A percentile compares a stretch with the other conserved stretches of the same genome.
These are phyloP conservation scores for Lasiodiplodia hormozganensis DNA, from an alignment of 2,329 filamentous ascomycete genomes.

Conservation along the genomic window DNA sequence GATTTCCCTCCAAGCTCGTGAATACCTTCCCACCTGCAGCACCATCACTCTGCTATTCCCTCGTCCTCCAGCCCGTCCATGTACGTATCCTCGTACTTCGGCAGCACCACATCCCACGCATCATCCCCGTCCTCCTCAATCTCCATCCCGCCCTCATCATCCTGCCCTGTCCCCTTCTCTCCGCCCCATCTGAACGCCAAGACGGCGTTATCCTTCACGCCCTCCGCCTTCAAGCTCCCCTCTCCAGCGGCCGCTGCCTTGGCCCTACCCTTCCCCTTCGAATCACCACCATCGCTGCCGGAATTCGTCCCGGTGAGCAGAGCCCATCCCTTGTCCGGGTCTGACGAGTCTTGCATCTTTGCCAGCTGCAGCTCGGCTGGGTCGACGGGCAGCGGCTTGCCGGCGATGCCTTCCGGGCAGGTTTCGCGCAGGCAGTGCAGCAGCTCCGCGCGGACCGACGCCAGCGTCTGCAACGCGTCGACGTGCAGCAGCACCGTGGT, in stretches of 20 bases:
- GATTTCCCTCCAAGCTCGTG: neutral
- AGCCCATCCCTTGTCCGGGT: slow-evolving; percentile 50
- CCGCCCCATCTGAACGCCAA: slow-evolving; percentile 46
- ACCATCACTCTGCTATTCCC: slow-evolving; percentile 24
- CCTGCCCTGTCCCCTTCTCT: slow-evolving; percentile 16
- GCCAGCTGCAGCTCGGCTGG: slow-evolving; percentile 51
- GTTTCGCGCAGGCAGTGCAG: slow-evolving; percentile 51
- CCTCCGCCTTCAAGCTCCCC: slow-evolving; percentile 45
- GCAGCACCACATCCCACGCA: slow-evolving; percentile 45
- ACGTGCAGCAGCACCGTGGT: slow-evolving; percentile 56
- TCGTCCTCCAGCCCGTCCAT: slow-evolving; percentile 36
- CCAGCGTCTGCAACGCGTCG: slow-evolving; percentile 51
- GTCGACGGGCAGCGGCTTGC: slow-evolving; percentile 47
- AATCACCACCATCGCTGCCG: slow-evolving; percentile 30
- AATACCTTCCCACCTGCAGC: neutral
- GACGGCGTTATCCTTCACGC: slow-evolving; percentile 44
- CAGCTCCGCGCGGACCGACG: slow-evolving; percentile 50
- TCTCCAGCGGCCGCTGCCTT: slow-evolving; percentile 28
- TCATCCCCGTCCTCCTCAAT: slow-evolving; percentile 26
- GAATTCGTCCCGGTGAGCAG: slow-evolving; percentile 39
- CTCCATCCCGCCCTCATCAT: neutral
- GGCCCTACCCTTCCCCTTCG: slow-evolving; percentile 35
- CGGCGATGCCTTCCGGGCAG: slow-evolving; percentile 41
- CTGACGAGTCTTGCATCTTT: slow-evolving; percentile 48
- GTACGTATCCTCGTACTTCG: slow-evolving; percentile 47